phyloP scores from a whole-genome alignment of 495 filamentous ascomycete genomes.

The Haplographium delicatum region DNA sequence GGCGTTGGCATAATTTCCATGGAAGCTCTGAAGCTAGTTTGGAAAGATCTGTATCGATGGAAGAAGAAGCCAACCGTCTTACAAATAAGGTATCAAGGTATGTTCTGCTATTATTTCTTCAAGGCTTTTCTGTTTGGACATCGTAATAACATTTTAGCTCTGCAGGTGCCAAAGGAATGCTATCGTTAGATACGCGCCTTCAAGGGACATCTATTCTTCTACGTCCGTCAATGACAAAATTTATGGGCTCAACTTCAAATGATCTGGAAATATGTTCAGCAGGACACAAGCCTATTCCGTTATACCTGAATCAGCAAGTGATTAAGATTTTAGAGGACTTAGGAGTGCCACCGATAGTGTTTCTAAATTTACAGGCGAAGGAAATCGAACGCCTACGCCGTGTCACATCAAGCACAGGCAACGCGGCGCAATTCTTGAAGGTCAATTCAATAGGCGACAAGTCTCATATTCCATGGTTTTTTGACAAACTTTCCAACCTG shows the following conservation, averaged over 20 bases:
- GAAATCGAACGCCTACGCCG: conserved; percentile 51
- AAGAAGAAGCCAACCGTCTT: conserved; percentile 52
- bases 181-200: conserved; percentile 58
- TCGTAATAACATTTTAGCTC: neutral
- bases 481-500: conserved; percentile 46
- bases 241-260: conserved; percentile 42
- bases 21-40: conserved; percentile 46
- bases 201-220: conserved; percentile 48
- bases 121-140: neutral
- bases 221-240: conserved; percentile 72
- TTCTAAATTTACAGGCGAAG: conserved; percentile 52
- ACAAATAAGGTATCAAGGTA: conserved; percentile 64
- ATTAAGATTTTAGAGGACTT: conserved; percentile 81
- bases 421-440: conserved; percentile 58
- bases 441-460: conserved; percentile 45
- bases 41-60: conserved; percentile 32
- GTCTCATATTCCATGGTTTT: conserved; percentile 53
- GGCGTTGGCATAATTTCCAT: conserved; percentile 68
- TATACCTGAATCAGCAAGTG: conserved; percentile 67
- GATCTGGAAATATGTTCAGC: conserved; percentile 71
- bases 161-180: conserved; percentile 63
- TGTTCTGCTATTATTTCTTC: conserved; percentile 7
- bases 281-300: conserved; percentile 54
- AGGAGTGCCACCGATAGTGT: conserved; percentile 45
- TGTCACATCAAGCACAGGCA: conserved; percentile 46